These are phyloP conservation scores for Amauroascus verrucosus DNA, from an alignment of 2,329 filamentous ascomycete species.

Conservation along the genomic window DNA sequence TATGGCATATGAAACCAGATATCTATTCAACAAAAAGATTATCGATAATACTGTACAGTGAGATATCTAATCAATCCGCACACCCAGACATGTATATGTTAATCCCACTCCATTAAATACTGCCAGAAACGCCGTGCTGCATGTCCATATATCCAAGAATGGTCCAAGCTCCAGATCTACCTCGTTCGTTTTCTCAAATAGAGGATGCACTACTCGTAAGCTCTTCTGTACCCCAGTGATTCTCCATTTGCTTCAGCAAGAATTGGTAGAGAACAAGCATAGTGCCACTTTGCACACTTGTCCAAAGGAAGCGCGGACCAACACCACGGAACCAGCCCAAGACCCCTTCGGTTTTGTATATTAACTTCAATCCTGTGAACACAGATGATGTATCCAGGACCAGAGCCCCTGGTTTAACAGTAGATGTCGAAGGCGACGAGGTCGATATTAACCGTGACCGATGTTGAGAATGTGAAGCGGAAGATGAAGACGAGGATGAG, in stretches of 20 bases:
- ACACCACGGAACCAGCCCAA: constrained; percentile 90
- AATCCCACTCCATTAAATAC: constrained; percentile 1
- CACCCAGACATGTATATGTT: neutral
- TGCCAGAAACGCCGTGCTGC: constrained; percentile 10
- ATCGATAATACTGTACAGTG: constrained; percentile 5
- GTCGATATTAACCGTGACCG: constrained; percentile 74
- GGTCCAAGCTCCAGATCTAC: neutral
- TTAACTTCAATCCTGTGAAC: constrained; percentile 68
- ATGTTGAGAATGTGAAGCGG: constrained; percentile 25
- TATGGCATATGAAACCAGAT: neutral
- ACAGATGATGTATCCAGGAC: constrained; percentile 84
- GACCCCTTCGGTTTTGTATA: constrained; percentile 82
- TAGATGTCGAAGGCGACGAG: constrained; percentile 74
- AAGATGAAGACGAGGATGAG: constrained; percentile 19
- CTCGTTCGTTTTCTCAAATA: neutral
- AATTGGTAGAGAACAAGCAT: constrained; percentile 96
- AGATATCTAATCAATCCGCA: constrained; percentile 6
- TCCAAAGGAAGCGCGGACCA: constrained; percentile 88
- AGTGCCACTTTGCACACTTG: constrained; percentile 88
- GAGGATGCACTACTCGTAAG: constrained; percentile 13
- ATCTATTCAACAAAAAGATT: neutral
- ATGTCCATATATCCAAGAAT: constrained; percentile 6
- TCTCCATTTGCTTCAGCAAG: constrained; percentile 65
- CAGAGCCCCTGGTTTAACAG: constrained; percentile 65
- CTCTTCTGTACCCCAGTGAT: constrained; percentile 30